Base-by-base conservation (phyloP, 208 protist species). In the Leishmania guyanensis region DNA sequence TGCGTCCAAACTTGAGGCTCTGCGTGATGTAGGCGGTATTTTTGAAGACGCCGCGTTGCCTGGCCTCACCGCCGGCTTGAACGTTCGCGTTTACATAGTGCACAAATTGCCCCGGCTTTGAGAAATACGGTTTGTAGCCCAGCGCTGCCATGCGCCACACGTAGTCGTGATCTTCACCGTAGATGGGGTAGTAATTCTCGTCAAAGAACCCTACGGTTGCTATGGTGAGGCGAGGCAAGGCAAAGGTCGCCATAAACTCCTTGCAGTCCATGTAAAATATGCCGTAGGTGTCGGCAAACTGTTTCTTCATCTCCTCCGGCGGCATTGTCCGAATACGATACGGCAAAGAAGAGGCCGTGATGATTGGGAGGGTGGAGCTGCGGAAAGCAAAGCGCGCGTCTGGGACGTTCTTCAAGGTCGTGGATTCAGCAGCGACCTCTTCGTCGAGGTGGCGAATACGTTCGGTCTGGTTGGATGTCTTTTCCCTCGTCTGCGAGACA, bases 161-260 rank as follows among this genome's bases (percentile, higher is more conserved):
- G 43, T 83, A 86, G 80, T 92, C 88, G 78, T 85, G 65, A 73
- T 93, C 90, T 72, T 93, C 90, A 29, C 87, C 84, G 76, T 92
- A 91, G 33, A 80, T 77, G 0, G 90, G 90, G 77, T 86, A 93
- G 66, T 82, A 90, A 77, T 93, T 93, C 66, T 93, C 88, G 68
- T 93, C 90, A 17, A 90, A 87, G 33, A 89, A 80, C 1, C 88
- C 90, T 5, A 88, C 88, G 1, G 85, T 89, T 6, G 72, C 84
- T 16, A 93, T 65, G n/a, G 77, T 54, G 17, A 91, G 83, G 10
- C 88, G 90, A 20, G 88, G 84, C 22, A 90, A 39, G 26, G 77
- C 83, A 60, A 90, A 90, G 3, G 81, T 64, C 39, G 81, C 81
- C 82, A 90, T 82, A 71, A 77, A 80, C 10, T n/a, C 20, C 9